Evolutionary conservation across 208 protist genomes (phyloP), one percentile per base, ranked within the genome.

Genomic region (Acanthamoeba lenticulata): DNA sequence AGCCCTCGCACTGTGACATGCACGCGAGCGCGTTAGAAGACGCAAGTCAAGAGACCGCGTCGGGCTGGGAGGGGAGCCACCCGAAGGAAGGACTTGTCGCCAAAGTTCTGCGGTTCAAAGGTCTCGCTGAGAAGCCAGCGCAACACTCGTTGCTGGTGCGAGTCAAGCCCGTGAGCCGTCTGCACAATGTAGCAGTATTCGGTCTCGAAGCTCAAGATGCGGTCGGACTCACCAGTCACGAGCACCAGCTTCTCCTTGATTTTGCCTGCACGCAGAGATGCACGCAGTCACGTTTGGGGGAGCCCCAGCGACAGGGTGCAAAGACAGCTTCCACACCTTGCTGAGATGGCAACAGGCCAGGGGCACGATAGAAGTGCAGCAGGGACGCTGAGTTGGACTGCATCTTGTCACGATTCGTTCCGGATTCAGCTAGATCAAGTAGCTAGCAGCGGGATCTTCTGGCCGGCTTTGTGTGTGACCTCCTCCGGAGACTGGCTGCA

Each of bases 161-260:
- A 72, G 21, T 52, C 91, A 21, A 97, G 57, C n/a, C 34, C 32
- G 24, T 92, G 88, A 17, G 42, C 27, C 6, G 57, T 62, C 62
- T 96, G 55, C 19, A 97, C 95, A 65, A 95, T 95, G 94, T 93
- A 97, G 92, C 96, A 96, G 60, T 67, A 94, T 67, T 97, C 96
- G 21, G 94, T 96, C 27, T 94, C 83, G 29, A 97, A 94, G 27
- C 27, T 11, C 11, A 94, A 7, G 17, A 92, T 11, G 19, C 40
- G 11, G 49, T 29, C 0, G 21, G n/a, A 9, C 2, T 44, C 24
- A 40, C 49, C 49, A 13, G 24, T 21, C 27, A 9, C 45, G 24
- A 52, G 65, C 57, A 27, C 42, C 60, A 79, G 60, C 88, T 49
- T 92, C 88, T 77, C 88, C 65, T 92, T 77, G 17, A 79, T 45